Evolutionary conservation across 768 basidiomycete species (phyloP).

Genomic region (Leucosporidium yakuticum): DNA sequence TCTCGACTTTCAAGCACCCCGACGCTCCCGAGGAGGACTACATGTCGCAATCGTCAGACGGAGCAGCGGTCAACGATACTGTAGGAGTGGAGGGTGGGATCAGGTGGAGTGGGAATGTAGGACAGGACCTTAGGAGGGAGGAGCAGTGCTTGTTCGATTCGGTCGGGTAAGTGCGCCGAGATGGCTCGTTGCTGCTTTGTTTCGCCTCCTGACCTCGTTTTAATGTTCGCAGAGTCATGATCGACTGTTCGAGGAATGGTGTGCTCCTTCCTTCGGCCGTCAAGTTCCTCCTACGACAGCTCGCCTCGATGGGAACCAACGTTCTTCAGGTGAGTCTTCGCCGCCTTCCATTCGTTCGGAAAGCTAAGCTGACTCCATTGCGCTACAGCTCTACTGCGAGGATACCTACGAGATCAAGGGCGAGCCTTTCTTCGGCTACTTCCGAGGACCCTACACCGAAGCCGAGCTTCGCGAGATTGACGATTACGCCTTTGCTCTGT

Average conservation of each 20-base stretch:
- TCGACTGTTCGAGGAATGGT: conserved; percentile 37
- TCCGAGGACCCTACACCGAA: conserved; percentile 27
- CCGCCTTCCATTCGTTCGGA: no score
- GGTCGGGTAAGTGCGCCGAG: conserved; percentile 21
- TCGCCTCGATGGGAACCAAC: conserved; percentile 33
- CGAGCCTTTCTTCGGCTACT: conserved; percentile 39
- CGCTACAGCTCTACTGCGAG: conserved; percentile 31
- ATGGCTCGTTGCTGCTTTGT: neutral
- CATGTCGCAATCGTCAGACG: neutral
- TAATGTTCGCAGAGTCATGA: conserved; percentile 25
- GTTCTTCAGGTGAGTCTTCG: conserved; percentile 27
- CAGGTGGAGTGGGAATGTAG: conserved; percentile 26
- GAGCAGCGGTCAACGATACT: neutral
- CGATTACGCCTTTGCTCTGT: conserved; percentile 35
- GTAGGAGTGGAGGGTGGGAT: conserved; percentile 7
- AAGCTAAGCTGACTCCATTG: no score
- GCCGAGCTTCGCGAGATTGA: conserved; percentile 34
- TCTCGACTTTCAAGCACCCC: conserved; percentile 22
- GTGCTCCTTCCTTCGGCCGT: conserved; percentile 29
- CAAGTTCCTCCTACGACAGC: conserved; percentile 25
- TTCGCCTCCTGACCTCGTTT: neutral
- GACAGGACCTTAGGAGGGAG: conserved; percentile 16
- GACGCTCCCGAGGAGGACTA: neutral
- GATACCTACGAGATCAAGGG: conserved; percentile 34
- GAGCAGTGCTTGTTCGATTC: conserved; percentile 35